Evolutionary conservation across 2,329 filamentous ascomycete genomes (phyloP).

Genomic region (Gnomoniopsis sp.): DNA sequence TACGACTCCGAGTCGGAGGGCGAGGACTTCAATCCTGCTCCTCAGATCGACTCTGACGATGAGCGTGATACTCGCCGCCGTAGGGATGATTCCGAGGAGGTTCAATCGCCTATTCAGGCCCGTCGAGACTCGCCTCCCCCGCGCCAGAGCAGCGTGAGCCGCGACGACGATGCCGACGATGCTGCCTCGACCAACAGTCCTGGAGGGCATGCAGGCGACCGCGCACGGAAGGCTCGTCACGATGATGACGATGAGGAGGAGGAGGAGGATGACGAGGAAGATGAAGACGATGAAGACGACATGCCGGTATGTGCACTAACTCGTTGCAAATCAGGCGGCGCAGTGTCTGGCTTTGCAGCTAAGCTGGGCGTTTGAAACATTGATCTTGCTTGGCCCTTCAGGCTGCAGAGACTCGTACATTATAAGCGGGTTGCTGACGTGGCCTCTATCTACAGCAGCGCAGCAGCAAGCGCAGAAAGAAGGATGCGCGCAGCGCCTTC

Average conservation of each 20-base stretch:
- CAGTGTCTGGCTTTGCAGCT: neutral
- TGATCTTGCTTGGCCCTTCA: neutral
- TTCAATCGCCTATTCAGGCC: slow-evolving; percentile 20
- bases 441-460: slow-evolving; percentile 43
- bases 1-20: slow-evolving; percentile 74
- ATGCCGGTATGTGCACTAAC: slow-evolving; percentile 15
- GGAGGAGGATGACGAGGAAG: slow-evolving; percentile 40
- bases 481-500: slow-evolving; percentile 74
- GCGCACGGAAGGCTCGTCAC: slow-evolving; percentile 19
- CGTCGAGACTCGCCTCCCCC: slow-evolving; percentile 22
- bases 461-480: slow-evolving; percentile 75
- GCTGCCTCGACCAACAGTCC: slow-evolving; percentile 14
- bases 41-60: slow-evolving; percentile 69
- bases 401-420: neutral
- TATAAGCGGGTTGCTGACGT: neutral
- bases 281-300: slow-evolving; percentile 28
- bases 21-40: slow-evolving; percentile 83
- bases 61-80: slow-evolving; percentile 36
- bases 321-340: neutral
- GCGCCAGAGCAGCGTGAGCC: slow-evolving; percentile 14
- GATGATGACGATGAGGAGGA: slow-evolving; percentile 43
- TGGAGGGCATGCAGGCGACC: slow-evolving; percentile 18
- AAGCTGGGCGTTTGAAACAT: neutral
- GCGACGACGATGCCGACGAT: slow-evolving; percentile 26
- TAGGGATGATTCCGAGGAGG: slow-evolving; percentile 33